Percentiles rank a stretch among this genome's conserved stretches.
Conservation (phyloP, 345 rosid genomes). For the Sonneratia alba region DNA sequence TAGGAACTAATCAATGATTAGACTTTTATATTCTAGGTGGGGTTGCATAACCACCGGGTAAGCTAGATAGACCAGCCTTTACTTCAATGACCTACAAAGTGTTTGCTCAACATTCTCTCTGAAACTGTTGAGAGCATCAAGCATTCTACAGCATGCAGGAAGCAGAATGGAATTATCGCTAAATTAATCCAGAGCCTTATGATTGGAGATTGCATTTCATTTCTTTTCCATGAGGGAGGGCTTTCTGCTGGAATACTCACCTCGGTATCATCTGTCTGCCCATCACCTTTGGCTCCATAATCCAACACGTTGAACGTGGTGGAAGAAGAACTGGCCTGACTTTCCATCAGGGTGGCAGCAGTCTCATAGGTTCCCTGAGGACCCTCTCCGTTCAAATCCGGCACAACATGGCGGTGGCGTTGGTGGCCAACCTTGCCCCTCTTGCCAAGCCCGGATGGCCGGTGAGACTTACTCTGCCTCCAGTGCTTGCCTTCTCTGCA, state of each 20-base stretch:
- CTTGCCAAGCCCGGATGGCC: background rate
- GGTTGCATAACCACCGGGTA: too few species aligned
- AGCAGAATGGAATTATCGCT: background rate
- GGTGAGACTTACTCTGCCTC: slow-evolving; percentile 14
- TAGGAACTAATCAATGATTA: too few species aligned
- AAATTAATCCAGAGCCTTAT: background rate
- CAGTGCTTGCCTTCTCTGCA: slow-evolving; percentile 40
- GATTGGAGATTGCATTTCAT: background rate
- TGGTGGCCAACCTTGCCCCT: slow-evolving; percentile 6
- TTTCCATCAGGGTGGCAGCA: slow-evolving; percentile 11
- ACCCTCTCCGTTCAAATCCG: slow-evolving; percentile 4
- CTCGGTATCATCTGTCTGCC: slow-evolving; percentile 65
- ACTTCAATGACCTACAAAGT: too few species aligned
- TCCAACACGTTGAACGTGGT: slow-evolving; percentile 42
- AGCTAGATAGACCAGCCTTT: too few species aligned
- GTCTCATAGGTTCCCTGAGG: background rate
- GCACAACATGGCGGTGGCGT: slow-evolving; percentile 9
- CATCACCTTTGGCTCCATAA: slow-evolving; percentile 82
- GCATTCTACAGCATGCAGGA: too few species aligned
- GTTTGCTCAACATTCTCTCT: too few species aligned
- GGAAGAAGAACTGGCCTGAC: slow-evolving; percentile 15
- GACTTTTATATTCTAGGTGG: too few species aligned
- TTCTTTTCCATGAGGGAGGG: background rate
- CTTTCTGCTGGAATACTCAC: slow-evolving; percentile 17
- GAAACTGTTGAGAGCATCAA: too few species aligned